phyloP scores from a whole-genome alignment of 495 filamentous ascomycete species.

The Xylaria nigripes region DNA sequence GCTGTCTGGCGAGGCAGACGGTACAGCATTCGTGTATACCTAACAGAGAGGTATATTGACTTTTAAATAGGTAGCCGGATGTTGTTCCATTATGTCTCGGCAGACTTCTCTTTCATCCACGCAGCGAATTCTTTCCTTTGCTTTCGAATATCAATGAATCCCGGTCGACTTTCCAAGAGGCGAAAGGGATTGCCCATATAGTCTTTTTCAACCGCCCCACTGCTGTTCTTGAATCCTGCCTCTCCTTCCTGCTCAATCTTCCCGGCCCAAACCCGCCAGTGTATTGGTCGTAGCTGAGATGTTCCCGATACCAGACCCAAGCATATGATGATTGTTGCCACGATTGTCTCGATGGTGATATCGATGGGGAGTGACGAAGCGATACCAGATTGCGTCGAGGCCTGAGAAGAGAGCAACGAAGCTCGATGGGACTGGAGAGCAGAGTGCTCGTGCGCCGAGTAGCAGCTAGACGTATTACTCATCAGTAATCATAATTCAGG shows the following conservation, averaged over 20 bases:
- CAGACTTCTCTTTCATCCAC: conserved; percentile 47
- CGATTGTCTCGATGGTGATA: conserved; percentile 65
- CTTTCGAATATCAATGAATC: conserved; percentile 50
- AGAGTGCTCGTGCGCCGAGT: conserved; percentile 79
- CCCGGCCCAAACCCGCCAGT: conserved; percentile 77
- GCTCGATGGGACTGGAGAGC: conserved; percentile 53
- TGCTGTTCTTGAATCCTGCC: conserved; percentile 60
- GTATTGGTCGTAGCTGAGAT: conserved; percentile 63
- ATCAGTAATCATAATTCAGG: neutral
- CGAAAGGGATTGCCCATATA: conserved; percentile 45
- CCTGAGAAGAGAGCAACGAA: conserved; percentile 41
- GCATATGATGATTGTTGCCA: conserved; percentile 61
- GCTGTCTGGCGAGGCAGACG: too few relatives aligned
- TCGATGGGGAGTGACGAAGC: conserved; percentile 56
- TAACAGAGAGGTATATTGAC: neutral
- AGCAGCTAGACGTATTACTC: conserved; percentile 48
- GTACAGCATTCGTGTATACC: neutral
- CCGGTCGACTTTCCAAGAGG: conserved; percentile 37
- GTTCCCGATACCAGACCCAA: conserved; percentile 63
- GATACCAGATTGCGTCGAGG: conserved; percentile 20
- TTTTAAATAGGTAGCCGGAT: neutral
- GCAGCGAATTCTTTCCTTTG: conserved; percentile 70
- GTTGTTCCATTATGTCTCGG: neutral
- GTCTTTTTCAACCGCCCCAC: conserved; percentile 49
- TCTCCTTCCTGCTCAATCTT: conserved; percentile 69